Evolutionary conservation across 495 filamentous ascomycete genomes (phyloP), one percentile per base, ranked within the genome.

Genomic region (Aspergillus indologenus): DNA sequence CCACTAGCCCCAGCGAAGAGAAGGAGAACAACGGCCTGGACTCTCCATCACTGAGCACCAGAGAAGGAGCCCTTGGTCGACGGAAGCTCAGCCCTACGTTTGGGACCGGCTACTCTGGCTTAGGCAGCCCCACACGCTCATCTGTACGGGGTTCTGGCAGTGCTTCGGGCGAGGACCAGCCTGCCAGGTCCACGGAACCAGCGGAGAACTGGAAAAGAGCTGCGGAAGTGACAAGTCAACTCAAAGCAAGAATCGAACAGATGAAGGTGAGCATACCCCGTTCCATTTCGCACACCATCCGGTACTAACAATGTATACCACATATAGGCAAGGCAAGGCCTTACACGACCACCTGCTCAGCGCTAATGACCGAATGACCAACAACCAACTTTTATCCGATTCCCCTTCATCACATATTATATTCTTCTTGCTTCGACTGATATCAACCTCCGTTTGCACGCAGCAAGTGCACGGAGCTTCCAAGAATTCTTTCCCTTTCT

Each of bases 151-250:
- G 64, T 51, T 78, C 76, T 26, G 56, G 68, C 43, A 71, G 70
- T 47, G 61, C 60, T 24, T 68, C 70, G 20, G 72, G 73, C 14
- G 76, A 79, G 15, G 76, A 79, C 7, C 68, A 69, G 15, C 66
- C 65, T 23, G 48, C 68, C 15, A 60, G 71, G 42, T 65, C 68
- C 51, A 63, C 74, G 15, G 83, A 85, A 46, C 87, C 85, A 14
- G 88, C 91, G 47, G 94, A 97, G 75, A 97, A 91, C 69, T 99
- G 94, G 92, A 95, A 92, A 78, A 78, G 95, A 64, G 95, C 95
- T 26, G 94, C 94, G n/a, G 95, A 99, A 77, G 95, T 99, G 12
- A 99, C 95, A 44, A 97, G 90, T 71, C 91, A 94, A 72, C 74
- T 99, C 66, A 99, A 98, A 79, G 88, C 92, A 45, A 83, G 93